Conservation (phyloP, 1,284 basidiomycete genomes). For the Fomitopsis pinicola region DNA sequence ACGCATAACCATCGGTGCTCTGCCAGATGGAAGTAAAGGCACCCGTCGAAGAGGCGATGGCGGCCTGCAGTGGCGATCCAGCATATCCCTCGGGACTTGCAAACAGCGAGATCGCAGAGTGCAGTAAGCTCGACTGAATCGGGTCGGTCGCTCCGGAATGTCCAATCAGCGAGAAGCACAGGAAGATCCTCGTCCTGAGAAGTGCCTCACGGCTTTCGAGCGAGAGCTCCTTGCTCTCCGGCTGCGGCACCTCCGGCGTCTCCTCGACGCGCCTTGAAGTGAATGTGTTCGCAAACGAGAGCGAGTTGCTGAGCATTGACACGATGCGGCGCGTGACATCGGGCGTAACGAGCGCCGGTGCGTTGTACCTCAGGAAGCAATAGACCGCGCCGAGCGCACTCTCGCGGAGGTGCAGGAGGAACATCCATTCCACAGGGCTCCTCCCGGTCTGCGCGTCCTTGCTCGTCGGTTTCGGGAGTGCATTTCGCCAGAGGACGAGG, state of each 20-base stretch:
- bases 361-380: slow-evolving; percentile 84
- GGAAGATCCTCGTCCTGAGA: slow-evolving; percentile 81
- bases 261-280: slow-evolving; percentile 46
- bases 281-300: slow-evolving; percentile 83
- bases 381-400: slow-evolving; percentile 87
- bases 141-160: slow-evolving; percentile 77
- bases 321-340: slow-evolving; percentile 89
- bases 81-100: slow-evolving; percentile 78
- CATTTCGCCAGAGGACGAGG: slow-evolving; percentile 94
- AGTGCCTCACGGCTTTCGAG: slow-evolving; percentile 82
- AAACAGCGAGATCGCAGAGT: slow-evolving; percentile 81
- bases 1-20: slow-evolving; percentile 85
- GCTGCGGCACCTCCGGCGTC: slow-evolving; percentile 32
- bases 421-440: slow-evolving; percentile 82
- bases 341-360: slow-evolving; percentile 74
- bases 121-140: slow-evolving; percentile 78
- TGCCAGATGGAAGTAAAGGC: slow-evolving; percentile 87
- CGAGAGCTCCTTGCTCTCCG: slow-evolving; percentile 46
- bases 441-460: slow-evolving; percentile 77
- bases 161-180: slow-evolving; percentile 86
- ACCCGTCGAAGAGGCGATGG: slow-evolving; percentile 86
- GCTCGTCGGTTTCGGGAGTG: slow-evolving; percentile 88
- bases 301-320: slow-evolving; percentile 83
- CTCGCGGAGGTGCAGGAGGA: slow-evolving; percentile 89
- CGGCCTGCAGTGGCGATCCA: slow-evolving; percentile 87